A percentile compares a stretch with the other conserved stretches of the same genome.
These are phyloP conservation scores for Sphagnum tenellum DNA, from an alignment of 225 moss, liverwort and hornwort genomes.

Conservation along the genomic window DNA sequence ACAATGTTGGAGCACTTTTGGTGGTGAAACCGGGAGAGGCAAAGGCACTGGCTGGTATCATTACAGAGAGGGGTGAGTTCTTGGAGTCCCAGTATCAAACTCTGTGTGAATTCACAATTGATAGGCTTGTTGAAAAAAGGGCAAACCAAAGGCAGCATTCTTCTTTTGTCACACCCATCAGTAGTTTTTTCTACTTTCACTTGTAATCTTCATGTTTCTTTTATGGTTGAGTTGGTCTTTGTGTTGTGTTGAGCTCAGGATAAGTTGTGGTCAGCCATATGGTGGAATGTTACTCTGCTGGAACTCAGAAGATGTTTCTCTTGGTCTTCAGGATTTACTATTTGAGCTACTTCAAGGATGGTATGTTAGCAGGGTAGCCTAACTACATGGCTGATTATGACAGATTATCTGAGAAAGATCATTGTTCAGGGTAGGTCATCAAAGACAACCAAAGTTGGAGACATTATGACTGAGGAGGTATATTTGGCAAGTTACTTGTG, in stretches of 20 bases:
- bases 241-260: not conserved
- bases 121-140: no score
- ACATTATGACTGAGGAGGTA: conserved; percentile 98
- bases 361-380: not conserved
- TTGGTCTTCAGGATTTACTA: no score
- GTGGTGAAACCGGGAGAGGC: conserved; percentile 71
- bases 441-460: conserved; percentile 90
- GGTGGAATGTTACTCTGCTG: no score
- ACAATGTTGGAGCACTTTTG: conserved; percentile 91
- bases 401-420: conserved; percentile 93
- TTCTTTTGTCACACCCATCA: no score
- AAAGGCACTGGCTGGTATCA: conserved; percentile 75
- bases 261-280: no score
- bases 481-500: not conserved
- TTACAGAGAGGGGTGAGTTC: conserved; percentile 78
- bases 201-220: no score
- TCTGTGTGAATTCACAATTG: no score
- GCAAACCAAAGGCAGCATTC: no score
- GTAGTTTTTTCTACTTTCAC: no score
- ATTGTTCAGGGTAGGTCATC: conserved; percentile 95
- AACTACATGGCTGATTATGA: not conserved
- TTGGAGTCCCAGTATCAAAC: no score
- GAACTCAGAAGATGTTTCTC: no score
- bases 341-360: conserved; percentile 2
- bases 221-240: not conserved